phyloP scores from a whole-genome alignment of 495 filamentous ascomycete species.

The Lepraria neglecta region DNA sequence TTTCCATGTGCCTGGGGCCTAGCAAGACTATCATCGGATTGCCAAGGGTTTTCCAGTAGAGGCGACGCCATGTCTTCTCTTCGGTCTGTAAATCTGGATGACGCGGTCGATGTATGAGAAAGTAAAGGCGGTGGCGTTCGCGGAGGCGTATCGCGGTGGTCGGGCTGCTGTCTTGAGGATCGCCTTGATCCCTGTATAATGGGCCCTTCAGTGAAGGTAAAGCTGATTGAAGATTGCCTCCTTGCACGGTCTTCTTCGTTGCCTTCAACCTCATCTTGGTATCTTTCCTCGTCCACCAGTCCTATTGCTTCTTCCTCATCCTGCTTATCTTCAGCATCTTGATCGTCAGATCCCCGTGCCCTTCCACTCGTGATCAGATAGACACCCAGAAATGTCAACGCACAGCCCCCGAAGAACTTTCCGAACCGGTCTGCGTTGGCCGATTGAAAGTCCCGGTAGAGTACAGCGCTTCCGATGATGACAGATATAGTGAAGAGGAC shows the following conservation, averaged over 20 bases:
- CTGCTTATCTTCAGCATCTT: slow-evolving; percentile 38
- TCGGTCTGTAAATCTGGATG: slow-evolving; percentile 3
- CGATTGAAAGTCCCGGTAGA: slow-evolving; percentile 90
- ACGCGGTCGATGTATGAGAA: slow-evolving; percentile 17
- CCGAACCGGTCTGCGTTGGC: slow-evolving; percentile 58
- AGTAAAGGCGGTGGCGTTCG: slow-evolving; percentile 14
- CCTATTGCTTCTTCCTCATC: slow-evolving; percentile 48
- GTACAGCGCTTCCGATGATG: slow-evolving; percentile 83
- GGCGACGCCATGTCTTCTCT: slow-evolving; percentile 13
- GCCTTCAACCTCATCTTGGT: slow-evolving; percentile 38
- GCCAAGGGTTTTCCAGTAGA: slow-evolving; percentile 19
- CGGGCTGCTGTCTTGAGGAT: slow-evolving; percentile 16
- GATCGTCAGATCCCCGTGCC: slow-evolving; percentile 40
- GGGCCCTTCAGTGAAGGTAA: slow-evolving; percentile 11
- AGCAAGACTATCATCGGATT: slow-evolving; percentile 12
- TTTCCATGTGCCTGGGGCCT: slow-evolving; percentile 19
- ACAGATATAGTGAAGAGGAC: slow-evolving; percentile 94
- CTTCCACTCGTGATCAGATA: slow-evolving; percentile 78
- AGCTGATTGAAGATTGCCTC: slow-evolving; percentile 27
- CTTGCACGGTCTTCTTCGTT: slow-evolving; percentile 12
- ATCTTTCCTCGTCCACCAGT: slow-evolving; percentile 40
- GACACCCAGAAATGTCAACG: slow-evolving; percentile 86
- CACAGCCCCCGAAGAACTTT: slow-evolving; percentile 86
- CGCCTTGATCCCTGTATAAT: slow-evolving; percentile 13
- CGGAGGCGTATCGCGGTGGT: background rate